Evolutionary conservation across 176 grass and related monocot genomes (phyloP).

Genomic region (Zea luxurians): DNA sequence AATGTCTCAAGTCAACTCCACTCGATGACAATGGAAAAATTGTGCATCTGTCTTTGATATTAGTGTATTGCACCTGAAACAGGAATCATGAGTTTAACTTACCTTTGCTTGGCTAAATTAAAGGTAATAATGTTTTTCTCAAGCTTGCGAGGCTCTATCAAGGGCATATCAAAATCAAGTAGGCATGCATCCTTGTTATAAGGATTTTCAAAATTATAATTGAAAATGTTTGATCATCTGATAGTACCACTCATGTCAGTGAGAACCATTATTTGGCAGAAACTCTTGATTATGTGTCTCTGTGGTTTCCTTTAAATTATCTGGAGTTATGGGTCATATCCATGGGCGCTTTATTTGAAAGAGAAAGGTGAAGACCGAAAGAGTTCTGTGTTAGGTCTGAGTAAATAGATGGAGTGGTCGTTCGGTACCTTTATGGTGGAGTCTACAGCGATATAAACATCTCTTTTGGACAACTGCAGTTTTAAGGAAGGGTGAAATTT

Average conservation of each 20-base stretch:
- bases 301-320: too few relatives aligned
- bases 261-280: not conserved
- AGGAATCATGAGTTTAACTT: not conserved
- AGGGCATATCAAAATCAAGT: conserved; percentile 64
- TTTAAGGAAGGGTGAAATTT: conserved; percentile 73
- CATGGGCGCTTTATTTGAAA: not conserved
- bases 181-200: conserved; percentile 62
- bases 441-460: conserved; percentile 60
- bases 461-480: conserved; percentile 49
- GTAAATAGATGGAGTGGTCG: conserved; percentile 26
- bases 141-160: conserved; percentile 68
- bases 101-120: conserved; percentile 57
- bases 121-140: conserved; percentile 21
- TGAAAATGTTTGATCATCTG: not conserved
- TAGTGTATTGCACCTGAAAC: not conserved
- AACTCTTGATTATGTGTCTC: not conserved
- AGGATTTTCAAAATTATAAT: conserved; percentile 1
- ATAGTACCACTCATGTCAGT: not conserved
- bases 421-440: conserved; percentile 66
- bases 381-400: conserved; percentile 10
- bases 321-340: not conserved
- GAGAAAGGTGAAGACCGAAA: not conserved
- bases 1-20: not conserved
- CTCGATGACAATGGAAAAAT: not conserved
- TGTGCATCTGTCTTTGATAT: not conserved